Evolutionary conservation across 352 stramenopile species (phyloP).

Genomic region (Globisporangium cederbergense): DNA sequence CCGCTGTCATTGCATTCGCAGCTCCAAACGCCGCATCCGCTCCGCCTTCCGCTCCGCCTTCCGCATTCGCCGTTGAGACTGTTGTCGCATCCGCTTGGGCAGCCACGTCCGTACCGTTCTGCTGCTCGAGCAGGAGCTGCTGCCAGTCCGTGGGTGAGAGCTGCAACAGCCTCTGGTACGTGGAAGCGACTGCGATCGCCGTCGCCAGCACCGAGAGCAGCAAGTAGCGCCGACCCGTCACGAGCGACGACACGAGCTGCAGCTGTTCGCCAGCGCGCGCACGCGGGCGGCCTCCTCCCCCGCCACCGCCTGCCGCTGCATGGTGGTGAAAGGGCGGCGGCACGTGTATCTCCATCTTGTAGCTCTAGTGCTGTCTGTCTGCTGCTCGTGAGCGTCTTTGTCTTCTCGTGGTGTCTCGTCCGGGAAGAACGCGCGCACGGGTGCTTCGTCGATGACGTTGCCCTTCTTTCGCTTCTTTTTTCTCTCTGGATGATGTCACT

Average conservation of each 20-base stretch:
- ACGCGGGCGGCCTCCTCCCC: not conserved
- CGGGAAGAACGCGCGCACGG: too few species aligned
- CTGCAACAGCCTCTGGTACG: slow-evolving; percentile 35
- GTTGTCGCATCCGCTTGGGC: not conserved
- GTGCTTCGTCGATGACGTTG: not conserved
- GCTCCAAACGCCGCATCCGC: not conserved
- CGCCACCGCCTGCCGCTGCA: not conserved
- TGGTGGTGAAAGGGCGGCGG: not conserved
- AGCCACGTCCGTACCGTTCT: slow-evolving; percentile 8
- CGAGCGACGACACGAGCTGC: slow-evolving; percentile 35
- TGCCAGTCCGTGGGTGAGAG: slow-evolving; percentile 17
- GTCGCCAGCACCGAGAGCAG: slow-evolving; percentile 60
- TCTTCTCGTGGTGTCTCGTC: not conserved
- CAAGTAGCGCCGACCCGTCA: slow-evolving; percentile 57
- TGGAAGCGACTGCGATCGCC: slow-evolving; percentile 41
- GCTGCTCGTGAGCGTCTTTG: not conserved
- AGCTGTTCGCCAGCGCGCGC: slow-evolving; percentile 13
- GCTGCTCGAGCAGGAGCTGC: slow-evolving; percentile 13
- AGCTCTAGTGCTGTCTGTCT: not conserved
- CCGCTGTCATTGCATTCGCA: slow-evolving; percentile 1
- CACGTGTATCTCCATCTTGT: not conserved
- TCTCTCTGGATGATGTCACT: not conserved
- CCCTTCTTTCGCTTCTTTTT: not conserved
- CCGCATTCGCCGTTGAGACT: not conserved
- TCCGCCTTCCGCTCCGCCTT: not conserved